Percentiles rank a stretch among this genome's conserved stretches.
Evolutionary conservation across 169 alveolate genomes (phyloP).

Genomic region (Plasmodium billcollinsi): DNA sequence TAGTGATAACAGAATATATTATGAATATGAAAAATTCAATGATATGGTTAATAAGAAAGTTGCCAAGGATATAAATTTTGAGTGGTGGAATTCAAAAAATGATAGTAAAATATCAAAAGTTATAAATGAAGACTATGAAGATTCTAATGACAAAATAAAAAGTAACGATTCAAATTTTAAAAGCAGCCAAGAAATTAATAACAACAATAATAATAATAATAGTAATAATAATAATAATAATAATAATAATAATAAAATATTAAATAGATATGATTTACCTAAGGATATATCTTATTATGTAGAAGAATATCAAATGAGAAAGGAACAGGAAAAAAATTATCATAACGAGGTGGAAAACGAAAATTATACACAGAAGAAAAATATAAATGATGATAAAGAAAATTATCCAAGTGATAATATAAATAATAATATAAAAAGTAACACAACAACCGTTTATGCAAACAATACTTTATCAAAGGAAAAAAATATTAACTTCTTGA

Average conservation of each 20-base stretch:
- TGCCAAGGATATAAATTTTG: conserved; percentile 65
- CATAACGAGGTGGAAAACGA: neutral
- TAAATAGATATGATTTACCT: conserved; percentile 70
- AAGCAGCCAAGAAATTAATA: neutral
- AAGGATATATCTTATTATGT: conserved; percentile 71
- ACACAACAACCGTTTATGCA: neutral
- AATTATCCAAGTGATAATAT: conserved; percentile 9
- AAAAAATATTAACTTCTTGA: too few relatives aligned
- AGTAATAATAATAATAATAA: neutral
- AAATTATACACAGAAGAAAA: neutral
- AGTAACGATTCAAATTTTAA: too few relatives aligned
- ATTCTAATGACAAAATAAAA: neutral
- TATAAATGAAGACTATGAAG: neutral
- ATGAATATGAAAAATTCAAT: neutral
- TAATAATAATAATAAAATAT: conserved; percentile 22
- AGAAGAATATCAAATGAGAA: conserved; percentile 48
- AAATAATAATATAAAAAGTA: neutral
- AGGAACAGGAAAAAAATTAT: neutral
- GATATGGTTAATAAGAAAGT: conserved; percentile 27
- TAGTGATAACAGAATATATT: neutral
- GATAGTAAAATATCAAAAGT: neutral
- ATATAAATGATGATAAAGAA: neutral
- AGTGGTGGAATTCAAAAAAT: conserved; percentile 59
- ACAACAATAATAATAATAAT: too few relatives aligned
- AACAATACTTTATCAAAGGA: too few relatives aligned